These are phyloP conservation scores for Leccinum obscurum DNA, from an alignment of 768 basidiomycete species.

Conservation along the genomic window DNA sequence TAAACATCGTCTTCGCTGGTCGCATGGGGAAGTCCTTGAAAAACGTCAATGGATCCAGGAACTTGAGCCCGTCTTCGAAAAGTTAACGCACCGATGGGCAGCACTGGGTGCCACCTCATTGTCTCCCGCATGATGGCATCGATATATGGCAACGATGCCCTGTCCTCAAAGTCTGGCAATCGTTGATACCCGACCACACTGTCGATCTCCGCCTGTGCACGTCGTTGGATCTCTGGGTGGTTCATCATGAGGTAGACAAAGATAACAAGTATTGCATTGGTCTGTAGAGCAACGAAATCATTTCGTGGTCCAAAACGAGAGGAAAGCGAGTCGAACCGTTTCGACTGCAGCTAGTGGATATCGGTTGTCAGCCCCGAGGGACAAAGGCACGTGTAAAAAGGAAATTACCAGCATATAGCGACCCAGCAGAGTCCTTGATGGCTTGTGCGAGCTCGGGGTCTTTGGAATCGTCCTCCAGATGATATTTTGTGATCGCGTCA, in stretches of 20 bases:
- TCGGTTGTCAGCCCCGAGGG: not conserved
- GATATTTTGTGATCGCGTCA: not conserved
- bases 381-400: not conserved
- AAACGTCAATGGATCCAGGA: not conserved
- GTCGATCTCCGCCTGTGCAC: not conserved
- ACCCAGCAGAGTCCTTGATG: not conserved
- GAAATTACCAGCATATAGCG: not conserved
- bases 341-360: not conserved
- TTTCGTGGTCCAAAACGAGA: not conserved
- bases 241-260: not conserved
- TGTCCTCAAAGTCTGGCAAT: not conserved
- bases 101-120: not conserved
- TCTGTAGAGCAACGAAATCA: not conserved
- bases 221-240: not conserved
- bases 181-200: not conserved
- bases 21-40: not conserved
- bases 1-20: not conserved
- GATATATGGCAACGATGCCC: not conserved
- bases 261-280: not conserved
- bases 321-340: not conserved
- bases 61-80: not conserved
- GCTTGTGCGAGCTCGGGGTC: not conserved
- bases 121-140: not conserved
- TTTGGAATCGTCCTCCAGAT: not conserved
- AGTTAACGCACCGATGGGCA: not conserved